phyloP scores from a whole-genome alignment of 2,329 filamentous ascomycete genomes.

The Colletotrichum sp. region DNA sequence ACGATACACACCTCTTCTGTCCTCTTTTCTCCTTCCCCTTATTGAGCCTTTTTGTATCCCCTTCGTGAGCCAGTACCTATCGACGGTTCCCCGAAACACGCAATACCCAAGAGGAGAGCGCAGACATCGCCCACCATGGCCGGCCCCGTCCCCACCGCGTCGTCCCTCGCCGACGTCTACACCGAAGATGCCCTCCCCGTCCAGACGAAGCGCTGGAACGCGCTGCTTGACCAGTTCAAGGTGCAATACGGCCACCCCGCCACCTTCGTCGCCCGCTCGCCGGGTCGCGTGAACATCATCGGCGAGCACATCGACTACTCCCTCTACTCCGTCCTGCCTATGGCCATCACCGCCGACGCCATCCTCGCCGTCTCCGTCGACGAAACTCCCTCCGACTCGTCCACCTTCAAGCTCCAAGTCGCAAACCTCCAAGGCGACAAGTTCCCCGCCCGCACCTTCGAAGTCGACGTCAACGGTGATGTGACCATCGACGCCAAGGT shows the following conservation, averaged over 20 bases:
- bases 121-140: conserved; percentile 46
- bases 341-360: conserved; percentile 92
- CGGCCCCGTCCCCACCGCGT: conserved; percentile 73
- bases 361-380: conserved; percentile 77
- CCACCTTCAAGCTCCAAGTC: conserved; percentile 73
- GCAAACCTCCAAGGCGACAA: conserved; percentile 78
- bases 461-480: conserved; percentile 64
- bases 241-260: conserved; percentile 72
- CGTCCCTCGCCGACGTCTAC: conserved; percentile 83
- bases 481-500: conserved; percentile 84
- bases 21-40: background rate
- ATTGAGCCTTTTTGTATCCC: background rate
- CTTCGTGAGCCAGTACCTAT: background rate
- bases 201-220: conserved; percentile 78
- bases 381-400: conserved; percentile 53
- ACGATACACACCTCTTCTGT: background rate
- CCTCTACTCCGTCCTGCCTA: conserved; percentile 92
- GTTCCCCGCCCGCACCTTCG: conserved; percentile 79
- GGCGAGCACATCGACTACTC: conserved; percentile 99
- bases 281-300: conserved; percentile 96
- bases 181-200: conserved; percentile 70
- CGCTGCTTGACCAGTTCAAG: conserved; percentile 74
- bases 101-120: conserved; percentile 1
- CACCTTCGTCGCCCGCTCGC: conserved; percentile 86
- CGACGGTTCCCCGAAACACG: background rate